Conservation (phyloP, 768 basidiomycete species). For the Mycena epipterygia region DNA sequence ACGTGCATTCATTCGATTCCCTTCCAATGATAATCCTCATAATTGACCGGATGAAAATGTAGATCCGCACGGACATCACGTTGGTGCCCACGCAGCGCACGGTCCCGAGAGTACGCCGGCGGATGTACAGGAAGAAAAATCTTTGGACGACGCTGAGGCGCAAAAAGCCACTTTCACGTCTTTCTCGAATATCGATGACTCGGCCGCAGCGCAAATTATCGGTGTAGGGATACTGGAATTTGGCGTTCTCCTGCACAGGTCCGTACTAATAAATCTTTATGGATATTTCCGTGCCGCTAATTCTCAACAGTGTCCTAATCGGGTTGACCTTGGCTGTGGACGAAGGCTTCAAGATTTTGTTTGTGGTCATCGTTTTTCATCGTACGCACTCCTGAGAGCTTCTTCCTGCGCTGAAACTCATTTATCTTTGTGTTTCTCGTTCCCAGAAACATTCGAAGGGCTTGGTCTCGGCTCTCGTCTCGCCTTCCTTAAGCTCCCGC, state of each 20-base stretch:
- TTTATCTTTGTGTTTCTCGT: constrained; percentile 45
- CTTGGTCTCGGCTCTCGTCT: constrained; percentile 93
- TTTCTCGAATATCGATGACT: constrained; percentile 90
- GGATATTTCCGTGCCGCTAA: constrained; percentile 47
- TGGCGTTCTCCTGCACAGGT: constrained; percentile 91
- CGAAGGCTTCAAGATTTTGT: constrained; percentile 81
- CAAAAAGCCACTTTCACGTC: constrained; percentile 68
- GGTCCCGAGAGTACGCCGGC: constrained; percentile 65
- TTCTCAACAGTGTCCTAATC: constrained; percentile 83
- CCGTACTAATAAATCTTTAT: constrained; percentile 78
- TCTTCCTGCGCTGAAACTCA: constrained; percentile 70
- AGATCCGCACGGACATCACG: constrained; percentile 78
- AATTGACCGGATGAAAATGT: not conserved
- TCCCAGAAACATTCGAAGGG: constrained; percentile 91
- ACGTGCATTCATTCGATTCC: not conserved
- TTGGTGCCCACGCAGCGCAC: constrained; percentile 73
- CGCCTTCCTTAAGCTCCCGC: constrained; percentile 77
- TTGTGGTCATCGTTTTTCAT: constrained; percentile 92
- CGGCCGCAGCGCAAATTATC: constrained; percentile 76
- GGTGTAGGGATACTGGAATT: constrained; percentile 95
- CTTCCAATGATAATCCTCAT: not conserved
- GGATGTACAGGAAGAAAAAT: constrained; percentile 28
- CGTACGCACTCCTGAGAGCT: constrained; percentile 62
- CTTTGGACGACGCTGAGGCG: constrained; percentile 44
- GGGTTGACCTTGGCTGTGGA: constrained; percentile 93